Conservation (phyloP, 179 eudicot genomes). For the Spinacia oleracea region DNA sequence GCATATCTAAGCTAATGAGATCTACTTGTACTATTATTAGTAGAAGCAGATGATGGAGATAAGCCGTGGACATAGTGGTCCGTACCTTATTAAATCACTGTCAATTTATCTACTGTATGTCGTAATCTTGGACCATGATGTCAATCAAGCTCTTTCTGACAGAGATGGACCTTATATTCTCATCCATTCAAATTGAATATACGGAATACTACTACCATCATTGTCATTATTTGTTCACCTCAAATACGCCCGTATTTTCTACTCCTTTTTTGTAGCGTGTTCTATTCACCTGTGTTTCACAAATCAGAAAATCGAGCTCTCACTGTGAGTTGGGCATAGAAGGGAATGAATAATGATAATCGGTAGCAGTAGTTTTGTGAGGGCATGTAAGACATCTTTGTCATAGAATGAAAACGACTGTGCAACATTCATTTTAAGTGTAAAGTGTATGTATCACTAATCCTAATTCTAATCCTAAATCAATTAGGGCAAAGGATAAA, state of each 20-base stretch:
- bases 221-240: no score
- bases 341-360: no score
- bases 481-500: not conserved
- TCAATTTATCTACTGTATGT: not conserved
- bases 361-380: conserved; percentile 15
- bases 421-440: not conserved
- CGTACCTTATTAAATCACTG: not conserved
- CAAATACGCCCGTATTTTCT: no score
- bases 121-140: not conserved
- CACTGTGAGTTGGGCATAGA: no score
- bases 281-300: no score
- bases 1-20: not conserved
- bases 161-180: not conserved
- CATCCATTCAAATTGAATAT: no score
- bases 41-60: not conserved
- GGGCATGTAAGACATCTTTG: not conserved
- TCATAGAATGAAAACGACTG: conserved; percentile 4
- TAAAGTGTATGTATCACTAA: no score
- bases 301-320: no score
- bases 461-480: not conserved
- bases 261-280: no score
- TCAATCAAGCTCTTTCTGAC: not conserved
- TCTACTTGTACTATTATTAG: not conserved
- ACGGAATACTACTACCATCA: no score
- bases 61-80: not conserved